These are phyloP conservation scores for Trapa incisa DNA, from an alignment of 345 rosid genomes.

Conservation along the genomic window DNA sequence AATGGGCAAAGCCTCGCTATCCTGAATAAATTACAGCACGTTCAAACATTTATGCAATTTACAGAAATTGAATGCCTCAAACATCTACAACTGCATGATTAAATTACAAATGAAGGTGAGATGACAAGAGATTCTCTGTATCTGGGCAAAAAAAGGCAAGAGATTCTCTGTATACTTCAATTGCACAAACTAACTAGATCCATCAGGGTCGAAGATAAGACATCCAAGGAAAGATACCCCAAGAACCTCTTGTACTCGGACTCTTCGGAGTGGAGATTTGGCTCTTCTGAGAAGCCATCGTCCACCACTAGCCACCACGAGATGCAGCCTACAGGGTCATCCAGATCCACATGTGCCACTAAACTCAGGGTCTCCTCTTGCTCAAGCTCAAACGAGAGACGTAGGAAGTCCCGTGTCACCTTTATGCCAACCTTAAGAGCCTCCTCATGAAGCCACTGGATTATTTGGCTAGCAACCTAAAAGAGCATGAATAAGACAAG, in stretches of 20 bases:
- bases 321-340: constrained; percentile 55
- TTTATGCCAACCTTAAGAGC: constrained; percentile 75
- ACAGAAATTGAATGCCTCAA: neutral
- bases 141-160: neutral
- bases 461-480: constrained; percentile 91
- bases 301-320: constrained; percentile 93
- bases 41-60: neutral
- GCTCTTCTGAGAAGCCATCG: constrained; percentile 52
- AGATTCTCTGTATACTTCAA: constrained; percentile 18
- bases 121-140: no score
- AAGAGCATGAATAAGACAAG: constrained; percentile 1
- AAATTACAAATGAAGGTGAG: neutral
- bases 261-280: constrained; percentile 28
- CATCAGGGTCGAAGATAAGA: constrained; percentile 56
- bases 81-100: neutral
- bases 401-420: constrained; percentile 57
- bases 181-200: constrained; percentile 69
- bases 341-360: constrained; percentile 74
- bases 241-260: constrained; percentile 54
- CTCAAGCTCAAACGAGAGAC: constrained; percentile 67
- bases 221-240: constrained; percentile 67
- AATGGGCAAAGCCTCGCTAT: neutral
- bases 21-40: neutral
- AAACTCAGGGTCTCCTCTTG: constrained; percentile 78
- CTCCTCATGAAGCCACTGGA: constrained; percentile 85